Evolutionary conservation across 345 rosid genomes (phyloP), one percentile per base, ranked within the genome.

Genomic region (Eucalyptus cladocalyx): DNA sequence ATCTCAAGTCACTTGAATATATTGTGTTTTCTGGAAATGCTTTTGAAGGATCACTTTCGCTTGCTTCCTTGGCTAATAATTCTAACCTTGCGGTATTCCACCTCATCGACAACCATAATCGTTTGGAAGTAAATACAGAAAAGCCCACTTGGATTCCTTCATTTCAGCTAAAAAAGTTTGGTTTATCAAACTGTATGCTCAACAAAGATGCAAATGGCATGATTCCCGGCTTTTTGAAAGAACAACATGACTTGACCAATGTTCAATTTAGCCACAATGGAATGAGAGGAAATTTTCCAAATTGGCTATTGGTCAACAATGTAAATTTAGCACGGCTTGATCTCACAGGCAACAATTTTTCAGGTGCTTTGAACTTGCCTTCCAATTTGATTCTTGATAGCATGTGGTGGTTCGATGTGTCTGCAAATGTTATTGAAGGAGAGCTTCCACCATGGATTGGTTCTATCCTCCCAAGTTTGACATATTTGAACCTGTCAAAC

Each of bases 271-370:
- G 80, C 4, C 14, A 50, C 19, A 42, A 58, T 15, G 53, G 56
- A 12, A 16, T 92, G n/a, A 50, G 18, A 1, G 92, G 88, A 53
- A 86, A 40, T 7, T 81, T 91, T 60, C 93, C 92, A n/a, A 4
- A 19, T 53, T 93, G 94, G 94, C 62, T 93, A 67, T 48, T 92
- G 5, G n/a, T 53, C 26, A 93, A 92, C 89, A 93, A 93, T 51
- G 60, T 89, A 34, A 47, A 47, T 11, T 62, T 93, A 6, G 45
- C 37, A 67, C 1, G 0, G 1, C 28, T 92, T 5, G 8, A 21
- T 12, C 43, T 92, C 6, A 45, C 0, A 19, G n/a, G 87, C 12
- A 90, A 87, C 58, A 85, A 81, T 24, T 69, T 92, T 8, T 37
- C 88, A 4, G 89, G 91, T 47, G 76, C 48, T 56, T 43, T 93